phyloP scores from a whole-genome alignment of 192 early-diverging fungal species.

The Backusella psychrophila region DNA sequence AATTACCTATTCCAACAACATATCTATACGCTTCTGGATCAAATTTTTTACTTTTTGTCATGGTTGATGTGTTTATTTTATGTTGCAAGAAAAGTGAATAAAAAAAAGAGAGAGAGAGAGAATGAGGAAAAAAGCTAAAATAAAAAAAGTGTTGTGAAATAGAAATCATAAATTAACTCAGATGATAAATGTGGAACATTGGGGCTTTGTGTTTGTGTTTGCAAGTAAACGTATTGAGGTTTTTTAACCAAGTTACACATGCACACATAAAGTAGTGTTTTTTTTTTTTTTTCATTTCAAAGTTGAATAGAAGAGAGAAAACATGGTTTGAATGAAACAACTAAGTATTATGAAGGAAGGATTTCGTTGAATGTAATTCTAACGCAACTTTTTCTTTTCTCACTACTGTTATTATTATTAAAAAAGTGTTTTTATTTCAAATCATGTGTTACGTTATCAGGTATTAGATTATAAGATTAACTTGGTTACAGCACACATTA shows the following conservation, averaged over 20 bases:
- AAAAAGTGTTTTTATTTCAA: background rate
- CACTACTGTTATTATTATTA: no score
- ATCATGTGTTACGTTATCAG: background rate
- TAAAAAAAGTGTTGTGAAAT: background rate
- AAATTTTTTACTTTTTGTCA: constrained; percentile 3
- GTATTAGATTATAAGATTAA: background rate
- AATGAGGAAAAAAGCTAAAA: background rate
- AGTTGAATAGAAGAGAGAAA: background rate
- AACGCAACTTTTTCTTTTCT: background rate
- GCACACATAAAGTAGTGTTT: background rate
- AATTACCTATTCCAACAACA: constrained; percentile 34
- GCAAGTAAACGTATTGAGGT: background rate
- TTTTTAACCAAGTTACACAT: background rate
- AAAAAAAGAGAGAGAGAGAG: background rate
- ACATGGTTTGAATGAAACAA: background rate
- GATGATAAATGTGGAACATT: constrained; percentile 3
- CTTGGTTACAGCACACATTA: background rate
- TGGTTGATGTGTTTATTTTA: background rate
- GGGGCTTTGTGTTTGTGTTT: no score
- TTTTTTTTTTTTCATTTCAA: background rate
- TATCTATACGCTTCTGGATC: constrained; percentile 20
- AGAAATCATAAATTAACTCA: background rate
- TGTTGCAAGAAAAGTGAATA: background rate
- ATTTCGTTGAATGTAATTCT: background rate
- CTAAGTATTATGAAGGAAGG: background rate